Evolutionary conservation across 2,329 filamentous ascomycete genomes (phyloP).

Genomic region (Trichophyton rubrum): DNA sequence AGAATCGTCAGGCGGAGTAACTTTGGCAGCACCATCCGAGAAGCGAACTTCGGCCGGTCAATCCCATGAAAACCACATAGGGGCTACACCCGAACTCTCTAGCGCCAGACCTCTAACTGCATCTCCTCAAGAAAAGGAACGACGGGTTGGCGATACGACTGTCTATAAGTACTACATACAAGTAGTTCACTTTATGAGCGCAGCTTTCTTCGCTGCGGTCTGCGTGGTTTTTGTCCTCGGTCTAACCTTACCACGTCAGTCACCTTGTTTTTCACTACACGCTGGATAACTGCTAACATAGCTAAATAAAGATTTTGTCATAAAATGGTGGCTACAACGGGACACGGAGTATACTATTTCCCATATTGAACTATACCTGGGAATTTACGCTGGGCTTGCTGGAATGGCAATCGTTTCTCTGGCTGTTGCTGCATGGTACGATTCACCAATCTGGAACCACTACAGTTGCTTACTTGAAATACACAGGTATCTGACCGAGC

Average conservation of each 20-base stretch:
- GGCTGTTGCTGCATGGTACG: not conserved
- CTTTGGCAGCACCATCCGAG: too few relatives aligned
- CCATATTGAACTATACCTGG: not conserved
- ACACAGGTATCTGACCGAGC: not conserved
- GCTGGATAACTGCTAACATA: not conserved
- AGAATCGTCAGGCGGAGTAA: not conserved
- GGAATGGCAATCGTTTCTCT: not conserved
- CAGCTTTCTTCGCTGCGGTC: not conserved
- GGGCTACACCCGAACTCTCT: not conserved
- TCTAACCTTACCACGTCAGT: not conserved
- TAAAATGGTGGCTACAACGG: not conserved
- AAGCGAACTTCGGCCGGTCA: not conserved
- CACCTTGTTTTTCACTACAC: not conserved
- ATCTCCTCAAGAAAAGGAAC: not conserved
- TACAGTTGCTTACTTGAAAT: not conserved
- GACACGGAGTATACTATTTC: not conserved
- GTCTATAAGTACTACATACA: slow-evolving; percentile 5
- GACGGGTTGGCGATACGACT: slow-evolving; percentile 4
- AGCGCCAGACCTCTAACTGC: not conserved
- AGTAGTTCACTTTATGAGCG: not conserved
- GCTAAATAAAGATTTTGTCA: not conserved
- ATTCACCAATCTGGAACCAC: not conserved
- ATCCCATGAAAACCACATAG: not conserved
- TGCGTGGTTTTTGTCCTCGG: not conserved
- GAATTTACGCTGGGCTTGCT: not conserved